These are phyloP conservation scores for Hansfordia pulvinata DNA, from an alignment of 2,329 filamentous ascomycete genomes.

Conservation along the genomic window DNA sequence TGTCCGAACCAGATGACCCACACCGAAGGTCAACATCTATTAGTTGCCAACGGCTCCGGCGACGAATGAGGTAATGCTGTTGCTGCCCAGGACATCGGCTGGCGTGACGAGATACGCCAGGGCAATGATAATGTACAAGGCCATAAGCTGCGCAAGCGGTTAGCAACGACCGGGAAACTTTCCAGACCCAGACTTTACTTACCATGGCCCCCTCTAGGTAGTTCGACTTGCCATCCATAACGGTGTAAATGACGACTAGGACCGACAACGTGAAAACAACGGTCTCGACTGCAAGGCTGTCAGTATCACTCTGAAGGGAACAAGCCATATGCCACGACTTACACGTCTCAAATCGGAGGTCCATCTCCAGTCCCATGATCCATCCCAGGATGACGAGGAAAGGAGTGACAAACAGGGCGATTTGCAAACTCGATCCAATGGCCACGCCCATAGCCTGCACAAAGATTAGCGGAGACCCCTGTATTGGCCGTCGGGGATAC, in stretches of 20 bases:
- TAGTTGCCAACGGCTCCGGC: slow-evolving; percentile 4
- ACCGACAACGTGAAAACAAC: slow-evolving; percentile 66
- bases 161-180: slow-evolving; percentile 4
- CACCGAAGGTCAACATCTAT: too few species aligned
- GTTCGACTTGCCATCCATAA: slow-evolving; percentile 73
- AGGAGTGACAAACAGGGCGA: slow-evolving; percentile 68
- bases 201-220: slow-evolving; percentile 73
- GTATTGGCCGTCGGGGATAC: too few species aligned
- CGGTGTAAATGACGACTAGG: slow-evolving; percentile 61
- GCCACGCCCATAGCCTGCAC: slow-evolving; percentile 60
- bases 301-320: slow-evolving; percentile 6
- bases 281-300: slow-evolving; percentile 43
- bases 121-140: slow-evolving; percentile 45
- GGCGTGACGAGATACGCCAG: slow-evolving; percentile 46
- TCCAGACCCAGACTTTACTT: slow-evolving; percentile 6
- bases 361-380: slow-evolving; percentile 60
- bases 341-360: slow-evolving; percentile 65
- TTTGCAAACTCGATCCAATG: slow-evolving; percentile 72
- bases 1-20: too few species aligned
- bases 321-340: slow-evolving; percentile 7
- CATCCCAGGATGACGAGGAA: slow-evolving; percentile 70
- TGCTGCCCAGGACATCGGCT: slow-evolving; percentile 29
- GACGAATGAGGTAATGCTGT: slow-evolving; percentile 5
- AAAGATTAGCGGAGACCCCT: slow-evolving; percentile 1
- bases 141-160: slow-evolving; percentile 21